Evolutionary conservation across 441 rosid genomes (phyloP), one percentile per base, ranked within the genome.

Genomic region (Biscutella laevigata): DNA sequence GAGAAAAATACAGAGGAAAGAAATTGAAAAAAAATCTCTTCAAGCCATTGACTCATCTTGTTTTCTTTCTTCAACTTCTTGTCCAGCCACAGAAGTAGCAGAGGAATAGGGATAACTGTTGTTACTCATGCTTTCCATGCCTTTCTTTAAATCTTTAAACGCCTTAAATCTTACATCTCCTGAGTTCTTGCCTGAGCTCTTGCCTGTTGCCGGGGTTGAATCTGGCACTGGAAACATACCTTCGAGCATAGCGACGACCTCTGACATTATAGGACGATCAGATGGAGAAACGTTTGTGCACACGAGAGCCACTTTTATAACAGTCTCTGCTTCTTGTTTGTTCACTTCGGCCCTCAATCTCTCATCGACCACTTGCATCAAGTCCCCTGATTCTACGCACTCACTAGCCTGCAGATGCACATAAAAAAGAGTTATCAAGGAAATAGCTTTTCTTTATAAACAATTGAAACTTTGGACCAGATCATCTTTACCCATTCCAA

Each of bases 181-280:
- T 44, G 57, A 46, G 15, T 68, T 17, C 20, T 17, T 17, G 20
- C 69, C 69, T 44, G 57, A 46, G 15, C 66, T 17, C 20, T 17
- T 17, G 20, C 20, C 20, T 17, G 1, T 17, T 17, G 20, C 76
- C n/a, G 72, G 71, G 3, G 36, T 17, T 9, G 52, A 2, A 21
- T 76, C 78, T 5, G 71, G 83, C 16, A 82, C 57, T 2, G 29
- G 32, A 34, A 45, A 57, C 0, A 27, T 46, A 46, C 88, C 83
- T 62, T 81, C 82, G 0, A 83, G 74, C 95, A 81, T 86, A 21
- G 71, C 74, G 6, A 76, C 86, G 1, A 77, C 91, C 62, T 79
- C 81, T 0, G 86, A 79, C 91, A 86, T 86, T 5, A 75, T 59
- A 16, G 91, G 91, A 25, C 91, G 74, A 5, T 63, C 41, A 2